Evolutionary conservation across 1,284 basidiomycete species (phyloP).

Genomic region (Ustilago xerochloae): DNA sequence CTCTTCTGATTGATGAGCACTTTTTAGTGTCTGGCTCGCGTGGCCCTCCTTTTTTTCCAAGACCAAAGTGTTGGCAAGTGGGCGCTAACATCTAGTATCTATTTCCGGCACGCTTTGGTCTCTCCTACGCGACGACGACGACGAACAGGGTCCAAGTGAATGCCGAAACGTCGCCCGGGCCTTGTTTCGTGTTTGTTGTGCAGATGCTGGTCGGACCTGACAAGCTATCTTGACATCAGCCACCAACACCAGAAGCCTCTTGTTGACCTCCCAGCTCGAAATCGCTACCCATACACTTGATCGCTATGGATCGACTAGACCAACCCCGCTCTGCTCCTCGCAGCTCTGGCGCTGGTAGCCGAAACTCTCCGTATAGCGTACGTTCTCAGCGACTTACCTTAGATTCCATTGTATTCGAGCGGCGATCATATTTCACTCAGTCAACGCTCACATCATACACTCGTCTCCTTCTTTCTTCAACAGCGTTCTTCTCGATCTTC

Average conservation of each 20-base stretch:
- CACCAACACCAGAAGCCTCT: neutral
- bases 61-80: neutral
- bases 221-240: neutral
- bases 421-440: neutral
- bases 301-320: constrained; percentile 33
- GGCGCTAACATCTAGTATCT: neutral
- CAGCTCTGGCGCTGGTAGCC: constrained; percentile 21
- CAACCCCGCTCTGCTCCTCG: constrained; percentile 25
- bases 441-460: neutral
- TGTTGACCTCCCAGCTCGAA: too few relatives aligned
- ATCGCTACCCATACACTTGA: neutral
- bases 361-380: constrained; percentile 43
- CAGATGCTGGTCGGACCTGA: too few relatives aligned
- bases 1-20: neutral
- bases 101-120: neutral
- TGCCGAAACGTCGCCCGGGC: neutral
- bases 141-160: neutral
- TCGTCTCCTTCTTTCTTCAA: neutral
- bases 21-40: constrained; percentile 5
- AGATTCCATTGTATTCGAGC: too few relatives aligned
- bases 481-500: constrained; percentile 22
- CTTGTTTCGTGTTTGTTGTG: neutral
- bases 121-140: neutral
- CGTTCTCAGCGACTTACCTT: constrained; percentile 1
- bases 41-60: constrained; percentile 3